A percentile compares a stretch with the other conserved stretches of the same genome.
Evolutionary conservation across 805 yeast species (phyloP).

Genomic region (Starmerella lactis-condensi): DNA sequence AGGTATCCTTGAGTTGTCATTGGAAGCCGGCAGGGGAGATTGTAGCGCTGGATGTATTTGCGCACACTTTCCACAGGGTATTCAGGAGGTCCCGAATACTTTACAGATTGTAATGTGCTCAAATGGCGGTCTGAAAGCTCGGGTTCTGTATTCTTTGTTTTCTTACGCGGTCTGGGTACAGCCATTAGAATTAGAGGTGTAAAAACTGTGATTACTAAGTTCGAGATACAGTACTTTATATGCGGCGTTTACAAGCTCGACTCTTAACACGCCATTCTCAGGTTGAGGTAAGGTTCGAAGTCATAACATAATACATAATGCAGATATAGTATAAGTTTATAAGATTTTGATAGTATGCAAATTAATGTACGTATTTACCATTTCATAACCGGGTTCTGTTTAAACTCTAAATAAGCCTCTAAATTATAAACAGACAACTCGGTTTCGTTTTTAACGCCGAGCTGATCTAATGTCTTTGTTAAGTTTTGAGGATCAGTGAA

Average conservation of each 20-base stretch:
- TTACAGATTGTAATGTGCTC: too few species aligned
- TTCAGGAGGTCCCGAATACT: slow-evolving; percentile 16
- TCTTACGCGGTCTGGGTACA: too few species aligned
- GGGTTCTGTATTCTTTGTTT: too few species aligned
- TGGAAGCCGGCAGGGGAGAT: slow-evolving; percentile 39
- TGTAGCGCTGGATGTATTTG: slow-evolving; percentile 45
- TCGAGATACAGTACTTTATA: too few species aligned
- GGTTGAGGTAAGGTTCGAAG: too few species aligned
- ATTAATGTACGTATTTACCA: slow-evolving; percentile 36
- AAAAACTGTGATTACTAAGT: too few species aligned
- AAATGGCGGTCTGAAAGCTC: too few species aligned
- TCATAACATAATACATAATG: background rate
- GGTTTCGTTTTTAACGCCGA: slow-evolving; percentile 59
- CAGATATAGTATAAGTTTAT: background rate
- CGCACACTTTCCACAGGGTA: slow-evolving; percentile 48
- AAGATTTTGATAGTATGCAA: background rate
- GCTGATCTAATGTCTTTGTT: slow-evolving; percentile 30
- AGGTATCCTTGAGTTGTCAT: slow-evolving; percentile 51
- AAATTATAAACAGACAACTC: slow-evolving; percentile 69
- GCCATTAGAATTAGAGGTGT: too few species aligned
- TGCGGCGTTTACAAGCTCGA: too few species aligned
- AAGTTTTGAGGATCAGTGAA: slow-evolving; percentile 23
- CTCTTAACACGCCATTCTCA: too few species aligned
- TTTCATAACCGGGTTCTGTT: slow-evolving; percentile 72
- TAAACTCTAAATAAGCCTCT: slow-evolving; percentile 46